Evolutionary conservation across 352 stramenopile genomes (phyloP), one percentile per base, ranked within the genome.

Genomic region (Blastocystis sp.): DNA sequence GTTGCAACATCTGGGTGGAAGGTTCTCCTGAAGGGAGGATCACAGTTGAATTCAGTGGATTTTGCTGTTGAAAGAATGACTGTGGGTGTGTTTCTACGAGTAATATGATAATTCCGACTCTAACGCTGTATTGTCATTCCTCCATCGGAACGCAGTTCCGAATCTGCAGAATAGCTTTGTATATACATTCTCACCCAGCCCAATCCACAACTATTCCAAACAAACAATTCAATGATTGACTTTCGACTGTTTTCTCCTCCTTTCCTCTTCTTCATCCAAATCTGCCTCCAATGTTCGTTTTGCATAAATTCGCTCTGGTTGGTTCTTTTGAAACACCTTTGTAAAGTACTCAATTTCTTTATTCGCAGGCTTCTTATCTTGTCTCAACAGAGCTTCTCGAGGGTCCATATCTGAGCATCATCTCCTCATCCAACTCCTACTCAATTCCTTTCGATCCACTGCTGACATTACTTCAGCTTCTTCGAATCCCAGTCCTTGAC

Each of bases 261-360:
- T 24, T 39, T 86, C 37, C 27, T 66, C 43, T 37, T 86, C 75
- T 51, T 86, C 75, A n/a, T 86, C 75, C 37, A 69, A 39, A 43
- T 86, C 75, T 12, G n/a, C 27, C 46, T 86, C 75, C 42, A 86
- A 39, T 37, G 75, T 86, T 19, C 75, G 12, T 27, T 86, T 86
- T 51, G 75, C 51, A 58, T 57, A 86, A 46, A 75, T 57, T 16
- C 27, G 75, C n/a, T 71, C 19, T 7, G 75, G 75, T 7, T 69
- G 37, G 27, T 86, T 86, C 75, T 86, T 86, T 27, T 75, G 21
- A 42, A 86, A 86, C 29, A 86, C 49, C 2, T 86, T 75, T 14
- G 57, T 27, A 37, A 86, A 75, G 42, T 86, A 86, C 39, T 80
- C 75, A n/a, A 58, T 39, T 24, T 86, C 51, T 39, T 77, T 78